Evolutionary conservation across 352 stramenopile species (phyloP).

Genomic region (Globisporangium barbulae): DNA sequence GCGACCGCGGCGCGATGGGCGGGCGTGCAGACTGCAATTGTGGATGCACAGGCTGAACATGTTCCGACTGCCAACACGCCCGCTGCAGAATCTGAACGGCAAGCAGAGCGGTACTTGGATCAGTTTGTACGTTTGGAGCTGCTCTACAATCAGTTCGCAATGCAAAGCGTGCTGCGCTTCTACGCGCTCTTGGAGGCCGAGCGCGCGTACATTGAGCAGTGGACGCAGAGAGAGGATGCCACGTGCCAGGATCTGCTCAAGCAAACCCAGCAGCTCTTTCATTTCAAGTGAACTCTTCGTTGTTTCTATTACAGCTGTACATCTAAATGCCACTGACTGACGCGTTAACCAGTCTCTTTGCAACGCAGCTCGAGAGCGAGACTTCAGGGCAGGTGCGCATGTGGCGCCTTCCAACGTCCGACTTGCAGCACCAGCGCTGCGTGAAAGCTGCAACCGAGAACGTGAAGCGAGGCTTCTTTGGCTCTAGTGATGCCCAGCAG

Average conservation of each 20-base stretch:
- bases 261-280: slow-evolving; percentile 36
- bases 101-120: slow-evolving; percentile 19
- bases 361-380: slow-evolving; percentile 59
- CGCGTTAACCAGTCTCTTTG: slow-evolving; percentile 40
- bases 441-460: slow-evolving; percentile 70
- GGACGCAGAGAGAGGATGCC: slow-evolving; percentile 24
- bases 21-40: background rate
- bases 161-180: slow-evolving; percentile 31
- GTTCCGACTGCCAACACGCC: background rate
- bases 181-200: slow-evolving; percentile 53
- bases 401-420: slow-evolving; percentile 34
- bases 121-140: slow-evolving; percentile 26
- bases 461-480: slow-evolving; percentile 52
- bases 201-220: slow-evolving; percentile 35
- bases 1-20: slow-evolving; percentile 6
- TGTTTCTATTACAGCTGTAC: background rate
- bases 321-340: background rate
- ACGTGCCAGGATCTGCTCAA: slow-evolving; percentile 27
- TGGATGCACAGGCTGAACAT: background rate
- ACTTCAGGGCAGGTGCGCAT: slow-evolving; percentile 51
- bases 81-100: background rate
- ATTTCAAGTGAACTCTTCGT: slow-evolving; percentile 36
- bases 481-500: background rate
- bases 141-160: slow-evolving; percentile 29
- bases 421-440: slow-evolving; percentile 60